These are phyloP conservation scores for Fraxinus velutina DNA, from an alignment of 305 asterid genomes.

Conservation along the genomic window DNA sequence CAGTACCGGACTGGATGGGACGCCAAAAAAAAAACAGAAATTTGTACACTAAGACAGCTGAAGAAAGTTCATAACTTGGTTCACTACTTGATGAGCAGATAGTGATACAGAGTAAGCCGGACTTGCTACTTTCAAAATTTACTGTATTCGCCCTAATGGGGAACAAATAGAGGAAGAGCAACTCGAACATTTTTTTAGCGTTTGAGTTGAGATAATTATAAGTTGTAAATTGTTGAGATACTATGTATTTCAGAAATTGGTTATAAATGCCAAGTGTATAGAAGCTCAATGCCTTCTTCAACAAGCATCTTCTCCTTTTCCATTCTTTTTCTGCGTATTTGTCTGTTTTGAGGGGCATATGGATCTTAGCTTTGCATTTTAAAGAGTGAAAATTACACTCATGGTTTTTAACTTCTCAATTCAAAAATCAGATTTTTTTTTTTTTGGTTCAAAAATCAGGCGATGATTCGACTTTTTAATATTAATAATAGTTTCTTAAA, in stretches of 20 bases:
- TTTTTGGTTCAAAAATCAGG: background rate
- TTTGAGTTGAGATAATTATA: conserved; percentile 39
- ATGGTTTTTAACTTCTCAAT: background rate
- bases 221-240: conserved; percentile 34
- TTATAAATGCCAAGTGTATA: conserved; percentile 12
- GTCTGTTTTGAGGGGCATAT: background rate
- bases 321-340: background rate
- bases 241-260: conserved; percentile 34
- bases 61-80: conserved; percentile 6
- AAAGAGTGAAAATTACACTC: background rate
- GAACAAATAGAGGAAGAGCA: conserved; percentile 27
- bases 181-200: conserved; percentile 39
- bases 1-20: background rate
- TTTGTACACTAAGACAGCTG: conserved; percentile 36
- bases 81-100: conserved; percentile 27
- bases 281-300: background rate
- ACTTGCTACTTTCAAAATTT: conserved; percentile 22
- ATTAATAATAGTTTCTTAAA: no score
- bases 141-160: conserved; percentile 28
- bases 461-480: background rate
- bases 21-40: conserved; percentile 8
- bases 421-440: background rate
- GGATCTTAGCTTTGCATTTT: background rate
- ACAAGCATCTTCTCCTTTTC: background rate
- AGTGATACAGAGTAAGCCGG: conserved; percentile 16